Evolutionary conservation across 805 yeast genomes (phyloP).

Genomic region (Saccharomycopsis babjevae): DNA sequence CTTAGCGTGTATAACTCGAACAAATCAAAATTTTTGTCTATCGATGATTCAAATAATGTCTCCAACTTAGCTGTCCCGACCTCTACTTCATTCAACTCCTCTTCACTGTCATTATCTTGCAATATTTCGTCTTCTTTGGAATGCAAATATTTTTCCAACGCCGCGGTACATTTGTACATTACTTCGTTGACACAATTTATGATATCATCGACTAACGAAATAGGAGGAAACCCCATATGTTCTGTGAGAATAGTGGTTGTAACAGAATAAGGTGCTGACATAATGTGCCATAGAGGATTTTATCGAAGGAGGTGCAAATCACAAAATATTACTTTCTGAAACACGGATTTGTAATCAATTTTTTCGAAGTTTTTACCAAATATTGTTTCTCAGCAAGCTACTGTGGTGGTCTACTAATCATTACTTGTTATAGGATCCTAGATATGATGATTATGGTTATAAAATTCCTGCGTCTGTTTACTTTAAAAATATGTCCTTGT

Average conservation of each 20-base stretch:
- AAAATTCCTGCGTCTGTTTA: no score
- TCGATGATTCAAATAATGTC: conserved; percentile 59
- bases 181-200: conserved; percentile 80
- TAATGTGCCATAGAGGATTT: conserved; percentile 6
- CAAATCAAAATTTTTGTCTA: conserved; percentile 77
- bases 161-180: conserved; percentile 71
- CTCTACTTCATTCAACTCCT: conserved; percentile 44
- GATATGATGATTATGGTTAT: no score
- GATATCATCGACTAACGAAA: conserved; percentile 74
- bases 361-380: no score
- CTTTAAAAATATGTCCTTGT: no score
- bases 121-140: conserved; percentile 21
- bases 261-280: conserved; percentile 29
- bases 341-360: no score
- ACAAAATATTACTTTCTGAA: neutral
- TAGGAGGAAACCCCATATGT: conserved; percentile 78
- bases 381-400: no score
- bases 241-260: conserved; percentile 59
- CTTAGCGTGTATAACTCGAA: conserved; percentile 74
- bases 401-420: no score
- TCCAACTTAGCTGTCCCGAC: conserved; percentile 78
- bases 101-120: conserved; percentile 20
- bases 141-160: conserved; percentile 56
- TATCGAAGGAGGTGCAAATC: neutral
- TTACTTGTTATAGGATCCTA: no score